Conservation (phyloP, 495 filamentous ascomycete genomes). For the Neurospora sp. region DNA sequence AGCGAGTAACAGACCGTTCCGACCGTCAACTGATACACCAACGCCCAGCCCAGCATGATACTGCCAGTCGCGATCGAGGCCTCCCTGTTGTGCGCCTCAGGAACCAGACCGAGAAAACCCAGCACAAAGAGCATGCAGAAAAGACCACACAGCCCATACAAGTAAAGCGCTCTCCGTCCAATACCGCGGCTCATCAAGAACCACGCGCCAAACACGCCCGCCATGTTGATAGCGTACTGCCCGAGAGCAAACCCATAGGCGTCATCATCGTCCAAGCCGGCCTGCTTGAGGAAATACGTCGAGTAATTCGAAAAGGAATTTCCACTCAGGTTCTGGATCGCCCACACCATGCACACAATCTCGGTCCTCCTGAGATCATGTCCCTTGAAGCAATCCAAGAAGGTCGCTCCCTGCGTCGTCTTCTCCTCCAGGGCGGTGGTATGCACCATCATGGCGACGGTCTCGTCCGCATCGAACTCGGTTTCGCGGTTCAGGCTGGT, state of each 20-base stretch:
- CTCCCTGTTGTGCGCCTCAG: conserved; percentile 39
- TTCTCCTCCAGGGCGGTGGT: conserved; percentile 66
- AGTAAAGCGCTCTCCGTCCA: conserved; percentile 61
- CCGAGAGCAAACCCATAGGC: conserved; percentile 64
- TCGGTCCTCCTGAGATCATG: conserved; percentile 66
- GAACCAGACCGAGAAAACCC: conserved; percentile 61
- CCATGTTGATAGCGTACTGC: conserved; percentile 66
- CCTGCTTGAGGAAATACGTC: conserved; percentile 66
- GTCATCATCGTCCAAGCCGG: conserved; percentile 47
- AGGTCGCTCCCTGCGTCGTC: conserved; percentile 58
- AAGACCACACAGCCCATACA: conserved; percentile 57
- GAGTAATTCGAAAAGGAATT: conserved; percentile 75
- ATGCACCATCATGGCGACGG: conserved; percentile 76
- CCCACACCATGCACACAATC: conserved; percentile 72
- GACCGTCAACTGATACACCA: conserved; percentile 66
- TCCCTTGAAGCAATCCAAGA: conserved; percentile 66
- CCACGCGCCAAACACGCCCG: conserved; percentile 65
- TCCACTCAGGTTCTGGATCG: conserved; percentile 70
- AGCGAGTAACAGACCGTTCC: conserved; percentile 73
- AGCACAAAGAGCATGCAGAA: conserved; percentile 59
- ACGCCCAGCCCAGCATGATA: conserved; percentile 62
- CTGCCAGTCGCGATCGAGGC: conserved; percentile 57
- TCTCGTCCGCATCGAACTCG: conserved; percentile 64
- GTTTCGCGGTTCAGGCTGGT: conserved; percentile 47
- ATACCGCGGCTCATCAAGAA: conserved; percentile 57